Conservation (phyloP, 2,329 filamentous ascomycete species). For the Proliferodiscus dingleyae region DNA sequence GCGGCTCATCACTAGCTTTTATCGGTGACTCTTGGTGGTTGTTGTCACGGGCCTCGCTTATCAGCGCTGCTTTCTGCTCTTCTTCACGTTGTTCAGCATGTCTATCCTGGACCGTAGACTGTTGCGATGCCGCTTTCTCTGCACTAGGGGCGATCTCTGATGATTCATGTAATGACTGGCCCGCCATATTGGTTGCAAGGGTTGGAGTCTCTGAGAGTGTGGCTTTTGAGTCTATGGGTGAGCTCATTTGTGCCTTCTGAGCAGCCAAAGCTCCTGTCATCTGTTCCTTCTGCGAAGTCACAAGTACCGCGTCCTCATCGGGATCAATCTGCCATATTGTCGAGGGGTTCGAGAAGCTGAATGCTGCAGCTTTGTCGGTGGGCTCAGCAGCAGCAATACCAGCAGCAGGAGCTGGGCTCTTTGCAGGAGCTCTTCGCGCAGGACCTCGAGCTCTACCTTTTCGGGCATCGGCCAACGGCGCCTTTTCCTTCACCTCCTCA, state of each 20-base stretch:
- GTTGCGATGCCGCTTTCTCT: constrained; percentile 7
- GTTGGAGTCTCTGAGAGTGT: constrained; percentile 18
- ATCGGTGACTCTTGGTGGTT: constrained; percentile 11
- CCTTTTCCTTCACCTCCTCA: constrained; percentile 61
- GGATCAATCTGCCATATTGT: constrained; percentile 39
- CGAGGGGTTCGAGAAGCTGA: constrained; percentile 30
- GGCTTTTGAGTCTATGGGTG: constrained; percentile 12
- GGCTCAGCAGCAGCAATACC: constrained; percentile 7
- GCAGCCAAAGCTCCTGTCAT: too few species aligned
- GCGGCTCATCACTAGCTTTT: constrained; percentile 15
- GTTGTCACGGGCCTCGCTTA: constrained; percentile 4
- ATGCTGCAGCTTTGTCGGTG: constrained; percentile 8
- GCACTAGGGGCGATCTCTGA: constrained; percentile 17
- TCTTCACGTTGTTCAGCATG: constrained; percentile 15
- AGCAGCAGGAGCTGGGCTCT: constrained; percentile 28
- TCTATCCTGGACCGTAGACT: constrained; percentile 14
- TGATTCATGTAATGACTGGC: constrained; percentile 19
- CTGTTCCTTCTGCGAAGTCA: too few species aligned
- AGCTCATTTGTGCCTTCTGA: constrained; percentile 9
- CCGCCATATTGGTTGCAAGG: constrained; percentile 24
- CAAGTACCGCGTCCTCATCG: constrained; percentile 35
- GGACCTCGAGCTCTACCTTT: constrained; percentile 89
- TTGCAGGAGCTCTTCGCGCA: constrained; percentile 64
- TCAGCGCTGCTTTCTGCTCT: constrained; percentile 9
- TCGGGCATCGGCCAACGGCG: constrained; percentile 79